phyloP scores from a whole-genome alignment of 768 basidiomycete genomes.

The Rhizopogon vesiculosus region DNA sequence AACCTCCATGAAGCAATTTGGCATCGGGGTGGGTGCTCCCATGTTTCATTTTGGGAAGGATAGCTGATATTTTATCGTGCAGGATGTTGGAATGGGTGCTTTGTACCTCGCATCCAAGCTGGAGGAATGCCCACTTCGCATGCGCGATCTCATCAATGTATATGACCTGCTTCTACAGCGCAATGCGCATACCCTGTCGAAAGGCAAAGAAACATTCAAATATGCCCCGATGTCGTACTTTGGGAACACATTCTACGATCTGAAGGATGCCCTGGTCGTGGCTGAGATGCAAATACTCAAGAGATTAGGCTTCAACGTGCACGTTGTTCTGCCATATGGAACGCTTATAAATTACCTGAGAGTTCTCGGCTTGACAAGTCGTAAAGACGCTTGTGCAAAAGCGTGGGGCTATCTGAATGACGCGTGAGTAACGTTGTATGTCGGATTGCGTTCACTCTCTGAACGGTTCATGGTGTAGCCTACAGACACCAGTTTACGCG shows the following conservation, averaged over 20 bases:
- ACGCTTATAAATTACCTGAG: slow-evolving; percentile 93
- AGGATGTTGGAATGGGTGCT: slow-evolving; percentile 91
- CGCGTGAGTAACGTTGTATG: slow-evolving; percentile 55
- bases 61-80: slow-evolving; percentile 6
- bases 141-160: slow-evolving; percentile 92
- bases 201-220: slow-evolving; percentile 41
- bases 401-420: slow-evolving; percentile 98
- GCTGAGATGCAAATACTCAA: slow-evolving; percentile 98
- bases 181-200: slow-evolving; percentile 43
- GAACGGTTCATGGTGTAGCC: slow-evolving; percentile 37
- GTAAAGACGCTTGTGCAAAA: slow-evolving; percentile 60
- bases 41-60: slow-evolving; percentile 4
- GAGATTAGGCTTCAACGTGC: slow-evolving; percentile 91
- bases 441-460: neutral
- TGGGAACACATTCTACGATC: slow-evolving; percentile 84
- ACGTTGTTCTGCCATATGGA: slow-evolving; percentile 89
- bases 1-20: slow-evolving; percentile 90
- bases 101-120: slow-evolving; percentile 86
- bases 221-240: slow-evolving; percentile 90
- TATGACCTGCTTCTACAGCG: slow-evolving; percentile 88
- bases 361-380: slow-evolving; percentile 79
- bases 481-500: slow-evolving; percentile 92
- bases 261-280: slow-evolving; percentile 91
- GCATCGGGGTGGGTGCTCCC: slow-evolving; percentile 69
- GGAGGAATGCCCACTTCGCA: slow-evolving; percentile 86